A percentile compares a stretch with the other conserved stretches of the same genome.
Evolutionary conservation across 2,329 filamentous ascomycete genomes (phyloP).

Genomic region (Tricladium varicosporioides): DNA sequence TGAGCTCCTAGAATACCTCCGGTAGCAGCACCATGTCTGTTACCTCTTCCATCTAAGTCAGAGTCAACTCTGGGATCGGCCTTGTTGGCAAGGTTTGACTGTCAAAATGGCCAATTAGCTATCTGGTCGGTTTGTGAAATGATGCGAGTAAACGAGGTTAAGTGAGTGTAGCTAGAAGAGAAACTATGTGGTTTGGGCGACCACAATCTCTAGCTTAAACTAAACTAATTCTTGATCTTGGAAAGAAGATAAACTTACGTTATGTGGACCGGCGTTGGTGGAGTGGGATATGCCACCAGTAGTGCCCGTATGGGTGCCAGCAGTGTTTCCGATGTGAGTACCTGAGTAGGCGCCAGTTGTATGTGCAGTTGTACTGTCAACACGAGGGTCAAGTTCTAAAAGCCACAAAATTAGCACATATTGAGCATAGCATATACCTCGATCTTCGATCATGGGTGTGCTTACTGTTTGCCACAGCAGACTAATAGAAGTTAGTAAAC

Average conservation of each 20-base stretch:
- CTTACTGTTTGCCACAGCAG: slow-evolving; percentile 44
- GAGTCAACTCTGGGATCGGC: slow-evolving; percentile 52
- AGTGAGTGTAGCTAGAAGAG: too few relatives aligned
- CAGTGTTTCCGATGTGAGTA: slow-evolving; percentile 10
- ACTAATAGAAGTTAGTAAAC: neutral
- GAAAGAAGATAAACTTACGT: slow-evolving; percentile 39
- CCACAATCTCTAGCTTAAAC: neutral
- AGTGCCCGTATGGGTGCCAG: slow-evolving; percentile 5
- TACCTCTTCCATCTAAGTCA: slow-evolving; percentile 44
- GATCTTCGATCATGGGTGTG: slow-evolving; percentile 54
- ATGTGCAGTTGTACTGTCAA: neutral
- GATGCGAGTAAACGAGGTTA: too few relatives aligned
- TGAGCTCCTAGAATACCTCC: slow-evolving; percentile 32
- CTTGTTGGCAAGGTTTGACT: slow-evolving; percentile 40
- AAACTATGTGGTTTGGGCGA: too few relatives aligned
- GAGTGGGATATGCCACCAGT: slow-evolving; percentile 27
- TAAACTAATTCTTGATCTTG: neutral
- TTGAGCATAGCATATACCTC: slow-evolving; percentile 36
- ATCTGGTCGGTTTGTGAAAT: neutral
- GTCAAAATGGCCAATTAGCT: too few relatives aligned
- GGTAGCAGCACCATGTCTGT: slow-evolving; percentile 30
- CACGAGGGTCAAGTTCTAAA: slow-evolving; percentile 44
- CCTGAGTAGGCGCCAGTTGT: neutral
- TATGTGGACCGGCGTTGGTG: slow-evolving; percentile 38
- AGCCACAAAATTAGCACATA: slow-evolving; percentile 44